Base-by-base conservation (phyloP, 805 yeast species). In the Yueomyces sinensis region DNA sequence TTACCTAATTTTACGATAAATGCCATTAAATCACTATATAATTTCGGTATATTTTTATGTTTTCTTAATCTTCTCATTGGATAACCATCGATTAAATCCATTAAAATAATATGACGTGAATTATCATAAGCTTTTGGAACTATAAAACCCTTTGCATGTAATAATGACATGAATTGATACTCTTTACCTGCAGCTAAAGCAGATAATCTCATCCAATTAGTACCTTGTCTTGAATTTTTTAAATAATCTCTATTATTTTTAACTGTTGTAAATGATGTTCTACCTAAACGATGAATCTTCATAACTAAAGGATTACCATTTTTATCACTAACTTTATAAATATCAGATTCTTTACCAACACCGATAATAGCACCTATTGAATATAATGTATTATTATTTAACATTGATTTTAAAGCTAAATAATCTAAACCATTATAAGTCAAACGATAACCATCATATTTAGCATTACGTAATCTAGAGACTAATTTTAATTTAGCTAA, bases 271-370 rank as follows among this genome's bases (percentile, higher is more conserved):
- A 91, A 91, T 4, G 96, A 86, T 1, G 89, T 82, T 53, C 98
- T 74, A 24, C 99, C 99, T 39, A 91, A 65, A 44, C 98, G 70
- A 58, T 87, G 96, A 27, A 91, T 79, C 56, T 91, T 91, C 52
- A 91, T 60, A 14, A 87, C 95, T 46, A 72, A 70, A 35, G 73
- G 70, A n/a, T 52, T 47, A 1, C 89, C 91, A 16, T 68, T 51
- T 11, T 67, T 62, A 48, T 80, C 87, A 37, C 78, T 75, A 1
- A 82, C 87, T 11, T 87, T 70, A 56, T 80, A 84, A 49, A 91
- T 87, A 61, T 91, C 98, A 3, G 96, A 86, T 58, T 91, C 98
- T 53, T 91, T 91, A 48, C 98, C 98, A 34, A 91, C 95, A 39
- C 97, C 98, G 45, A 89, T 86, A 9, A 80, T 82, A 31, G 77